phyloP scores from a whole-genome alignment of 139 green algal genomes.

The Chlamydomonas schloesseri region DNA sequence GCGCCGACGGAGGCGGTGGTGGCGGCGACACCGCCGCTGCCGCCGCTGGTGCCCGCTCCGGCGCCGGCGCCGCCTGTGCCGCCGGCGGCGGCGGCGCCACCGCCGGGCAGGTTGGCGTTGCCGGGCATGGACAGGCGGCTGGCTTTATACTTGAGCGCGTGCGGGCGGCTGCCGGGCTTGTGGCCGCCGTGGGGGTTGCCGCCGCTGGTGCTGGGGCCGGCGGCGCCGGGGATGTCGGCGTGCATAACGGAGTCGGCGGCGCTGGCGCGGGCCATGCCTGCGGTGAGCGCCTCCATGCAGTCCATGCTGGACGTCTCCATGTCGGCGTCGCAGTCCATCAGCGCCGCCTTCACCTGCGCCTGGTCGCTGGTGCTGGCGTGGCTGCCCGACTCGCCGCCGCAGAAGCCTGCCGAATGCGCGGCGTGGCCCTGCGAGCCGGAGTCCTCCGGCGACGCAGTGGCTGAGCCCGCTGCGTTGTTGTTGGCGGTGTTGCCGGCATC shows the following conservation, averaged over 20 bases:
- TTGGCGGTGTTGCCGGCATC: no score
- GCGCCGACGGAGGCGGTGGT: not conserved
- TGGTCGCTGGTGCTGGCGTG: constrained; percentile 43
- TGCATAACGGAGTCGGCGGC: not conserved
- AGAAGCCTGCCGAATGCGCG: constrained; percentile 21
- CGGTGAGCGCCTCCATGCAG: constrained; percentile 8
- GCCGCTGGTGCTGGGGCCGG: not conserved
- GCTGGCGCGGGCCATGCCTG: not conserved
- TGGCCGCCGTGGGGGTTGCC: no score
- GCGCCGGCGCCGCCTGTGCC: not conserved
- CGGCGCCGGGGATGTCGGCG: not conserved
- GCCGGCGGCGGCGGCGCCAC: not conserved
- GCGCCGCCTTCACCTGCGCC: constrained; percentile 1
- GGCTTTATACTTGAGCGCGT: no score
- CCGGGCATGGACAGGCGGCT: not conserved
- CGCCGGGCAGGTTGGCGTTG: not conserved
- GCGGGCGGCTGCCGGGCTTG: no score
- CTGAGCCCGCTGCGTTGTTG: constrained; percentile 2
- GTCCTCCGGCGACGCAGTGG: constrained; percentile 21
- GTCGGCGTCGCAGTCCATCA: constrained; percentile 13
- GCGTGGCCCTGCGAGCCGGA: constrained; percentile 20
- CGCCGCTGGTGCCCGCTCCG: not conserved
- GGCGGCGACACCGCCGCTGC: not conserved
- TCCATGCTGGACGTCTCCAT: constrained; percentile 40
- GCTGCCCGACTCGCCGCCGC: constrained; percentile 38